Evolutionary conservation across 2,329 filamentous ascomycete genomes (phyloP).

Genomic region (Teratosphaeria nubilosa): DNA sequence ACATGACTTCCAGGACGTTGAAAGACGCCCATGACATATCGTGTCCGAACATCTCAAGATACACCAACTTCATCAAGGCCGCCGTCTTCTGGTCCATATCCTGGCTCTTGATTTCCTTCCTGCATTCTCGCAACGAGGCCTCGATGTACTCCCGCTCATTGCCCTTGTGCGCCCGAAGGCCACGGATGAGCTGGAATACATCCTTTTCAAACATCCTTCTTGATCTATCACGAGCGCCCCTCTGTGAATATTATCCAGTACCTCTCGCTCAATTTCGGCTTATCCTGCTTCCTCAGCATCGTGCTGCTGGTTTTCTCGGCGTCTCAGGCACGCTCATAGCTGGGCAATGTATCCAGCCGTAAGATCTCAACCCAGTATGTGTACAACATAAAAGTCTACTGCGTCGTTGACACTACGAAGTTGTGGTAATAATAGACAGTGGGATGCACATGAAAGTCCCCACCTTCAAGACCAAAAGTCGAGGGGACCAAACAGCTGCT

Average conservation of each 20-base stretch:
- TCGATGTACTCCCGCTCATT: slow-evolving; percentile 93
- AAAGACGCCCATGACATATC: slow-evolving; percentile 99
- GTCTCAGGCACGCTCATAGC: neutral
- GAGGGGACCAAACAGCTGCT: neutral
- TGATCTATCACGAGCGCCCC: neutral
- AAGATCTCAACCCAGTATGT: neutral
- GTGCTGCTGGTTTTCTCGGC: neutral
- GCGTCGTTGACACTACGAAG: neutral
- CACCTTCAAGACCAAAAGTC: neutral
- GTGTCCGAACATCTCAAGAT: slow-evolving; percentile 97
- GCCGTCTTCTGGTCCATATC: slow-evolving; percentile 98
- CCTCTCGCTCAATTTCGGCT: neutral
- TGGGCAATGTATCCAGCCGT: neutral
- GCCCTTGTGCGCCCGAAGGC: slow-evolving; percentile 89
- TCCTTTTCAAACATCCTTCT: slow-evolving; percentile 92
- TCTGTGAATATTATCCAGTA: neutral
- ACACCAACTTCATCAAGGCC: slow-evolving; percentile 87
- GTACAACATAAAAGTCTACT: no score
- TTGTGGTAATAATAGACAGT: neutral
- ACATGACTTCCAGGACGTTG: slow-evolving; percentile 98
- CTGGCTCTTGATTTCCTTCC: slow-evolving; percentile 78
- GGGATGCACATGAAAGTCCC: slow-evolving; percentile 1
- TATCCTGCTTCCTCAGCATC: neutral
- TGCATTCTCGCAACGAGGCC: slow-evolving; percentile 88
- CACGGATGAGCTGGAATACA: slow-evolving; percentile 95